A percentile compares a stretch with the other conserved stretches of the same genome.
These are phyloP conservation scores for Ceratobasidium sp. DNA, from an alignment of 1,284 basidiomycete species.

Conservation along the genomic window DNA sequence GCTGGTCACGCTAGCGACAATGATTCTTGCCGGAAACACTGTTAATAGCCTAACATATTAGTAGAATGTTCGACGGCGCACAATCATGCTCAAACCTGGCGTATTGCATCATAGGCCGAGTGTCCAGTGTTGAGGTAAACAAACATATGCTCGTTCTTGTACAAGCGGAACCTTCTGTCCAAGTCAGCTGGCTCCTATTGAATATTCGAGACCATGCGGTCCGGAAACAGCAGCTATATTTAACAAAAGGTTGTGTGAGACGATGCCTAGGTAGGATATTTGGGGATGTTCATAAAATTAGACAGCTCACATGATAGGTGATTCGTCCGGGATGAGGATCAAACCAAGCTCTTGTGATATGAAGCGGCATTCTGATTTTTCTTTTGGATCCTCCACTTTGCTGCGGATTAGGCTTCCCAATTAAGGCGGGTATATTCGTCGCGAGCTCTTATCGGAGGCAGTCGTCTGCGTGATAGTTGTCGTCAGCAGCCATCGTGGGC, in stretches of 20 bases:
- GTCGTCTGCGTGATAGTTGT: not conserved
- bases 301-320: not conserved
- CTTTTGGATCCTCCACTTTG: not conserved
- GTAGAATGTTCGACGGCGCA: slow-evolving; percentile 16
- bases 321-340: slow-evolving; percentile 2
- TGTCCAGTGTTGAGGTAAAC: not conserved
- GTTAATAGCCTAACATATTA: not conserved
- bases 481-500: not conserved
- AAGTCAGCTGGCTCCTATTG: slow-evolving; percentile 9
- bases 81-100: not conserved
- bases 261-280: not conserved
- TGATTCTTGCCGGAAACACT: not conserved
- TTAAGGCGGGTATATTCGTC: not conserved
- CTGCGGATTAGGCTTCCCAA: slow-evolving; percentile 2
- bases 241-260: not conserved
- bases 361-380: not conserved
- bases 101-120: not conserved
- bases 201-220: not conserved
- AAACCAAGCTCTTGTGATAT: not conserved
- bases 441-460: not conserved
- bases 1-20: not conserved
- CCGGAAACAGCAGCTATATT: not conserved
- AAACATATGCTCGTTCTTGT: not conserved
- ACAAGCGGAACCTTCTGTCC: slow-evolving; percentile 1
- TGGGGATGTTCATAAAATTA: not conserved